Conservation (phyloP, 2,329 filamentous ascomycete species). For the Phialophora expanda region DNA sequence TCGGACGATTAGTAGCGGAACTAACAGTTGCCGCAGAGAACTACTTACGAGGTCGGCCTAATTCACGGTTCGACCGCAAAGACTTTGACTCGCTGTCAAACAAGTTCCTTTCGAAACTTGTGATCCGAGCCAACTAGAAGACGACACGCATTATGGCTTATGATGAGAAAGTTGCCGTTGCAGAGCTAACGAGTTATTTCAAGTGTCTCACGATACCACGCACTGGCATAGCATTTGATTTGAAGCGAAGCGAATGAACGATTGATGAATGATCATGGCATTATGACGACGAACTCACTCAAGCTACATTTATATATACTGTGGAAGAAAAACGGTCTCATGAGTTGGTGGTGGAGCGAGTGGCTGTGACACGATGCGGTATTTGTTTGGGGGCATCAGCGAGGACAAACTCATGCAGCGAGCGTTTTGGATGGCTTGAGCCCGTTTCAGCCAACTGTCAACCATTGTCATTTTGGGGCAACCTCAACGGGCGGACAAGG, state of each 20-base stretch:
- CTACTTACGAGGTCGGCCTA: slow-evolving; percentile 80
- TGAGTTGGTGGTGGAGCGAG: not conserved
- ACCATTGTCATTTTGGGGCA: slow-evolving; percentile 4
- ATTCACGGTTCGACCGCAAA: slow-evolving; percentile 82
- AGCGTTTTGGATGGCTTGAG: slow-evolving; percentile 11
- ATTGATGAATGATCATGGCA: slow-evolving; percentile 31
- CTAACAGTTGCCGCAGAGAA: slow-evolving; percentile 63
- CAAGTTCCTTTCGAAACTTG: slow-evolving; percentile 95
- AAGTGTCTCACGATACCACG: slow-evolving; percentile 33
- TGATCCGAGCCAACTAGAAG: slow-evolving; percentile 72
- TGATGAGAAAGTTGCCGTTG: slow-evolving; percentile 25
- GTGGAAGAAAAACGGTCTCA: not conserved
- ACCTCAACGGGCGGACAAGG: not conserved
- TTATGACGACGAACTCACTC: slow-evolving; percentile 27
- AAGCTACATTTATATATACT: slow-evolving; percentile 9
- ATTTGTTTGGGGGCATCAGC: slow-evolving; percentile 2
- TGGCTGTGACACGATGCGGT: not conserved
- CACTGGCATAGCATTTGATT: slow-evolving; percentile 21
- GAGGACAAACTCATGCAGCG: slow-evolving; percentile 6
- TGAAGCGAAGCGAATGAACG: slow-evolving; percentile 31
- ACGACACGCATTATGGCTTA: slow-evolving; percentile 23
- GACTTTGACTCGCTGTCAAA: slow-evolving; percentile 96
- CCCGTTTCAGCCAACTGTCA: not conserved
- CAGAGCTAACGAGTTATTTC: slow-evolving; percentile 31
- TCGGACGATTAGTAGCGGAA: not conserved